Percentiles rank a stretch among this genome's conserved stretches.
Conservation (phyloP, 345 rosid genomes). For the Populus euphratica region DNA sequence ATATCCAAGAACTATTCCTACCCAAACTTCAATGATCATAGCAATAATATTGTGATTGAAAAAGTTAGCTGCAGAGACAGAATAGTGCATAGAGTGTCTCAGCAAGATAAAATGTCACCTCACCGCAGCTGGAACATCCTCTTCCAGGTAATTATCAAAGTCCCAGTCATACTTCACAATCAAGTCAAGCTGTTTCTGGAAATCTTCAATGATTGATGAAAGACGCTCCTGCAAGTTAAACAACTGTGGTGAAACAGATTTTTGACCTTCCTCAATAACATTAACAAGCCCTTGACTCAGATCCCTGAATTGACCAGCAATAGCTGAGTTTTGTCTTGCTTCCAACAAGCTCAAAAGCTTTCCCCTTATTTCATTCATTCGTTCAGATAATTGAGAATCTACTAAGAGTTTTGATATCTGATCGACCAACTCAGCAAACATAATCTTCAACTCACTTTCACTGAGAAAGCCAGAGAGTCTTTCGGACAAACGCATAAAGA, state of each 20-base stretch:
- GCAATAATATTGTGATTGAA: neutral
- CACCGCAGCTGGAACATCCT: conserved; percentile 99
- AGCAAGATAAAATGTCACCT: conserved; percentile 56
- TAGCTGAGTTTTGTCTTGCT: conserved; percentile 66
- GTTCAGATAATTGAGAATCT: conserved; percentile 68
- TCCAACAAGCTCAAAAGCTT: conserved; percentile 72
- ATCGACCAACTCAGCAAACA: conserved; percentile 75
- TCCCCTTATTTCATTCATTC: conserved; percentile 60
- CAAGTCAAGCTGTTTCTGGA: conserved; percentile 91
- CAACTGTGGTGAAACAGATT: conserved; percentile 76
- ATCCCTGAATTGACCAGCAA: conserved; percentile 68
- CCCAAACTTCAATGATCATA: neutral
- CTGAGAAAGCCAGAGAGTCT: conserved; percentile 82
- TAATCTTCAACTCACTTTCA: conserved; percentile 72
- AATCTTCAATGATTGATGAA: conserved; percentile 73
- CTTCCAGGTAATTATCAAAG: conserved; percentile 86
- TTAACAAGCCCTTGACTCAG: conserved; percentile 68
- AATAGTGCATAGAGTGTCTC: conserved; percentile 21
- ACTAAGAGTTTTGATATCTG: conserved; percentile 69
- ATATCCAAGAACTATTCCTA: neutral
- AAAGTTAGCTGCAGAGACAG: neutral
- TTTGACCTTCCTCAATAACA: conserved; percentile 74
- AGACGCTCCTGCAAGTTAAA: conserved; percentile 80
- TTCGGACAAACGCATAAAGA: conserved; percentile 77
- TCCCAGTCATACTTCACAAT: conserved; percentile 92